Evolutionary conservation across 2,329 filamentous ascomycete species (phyloP), one percentile per base, ranked within the genome.

Genomic region (Fusarium phyllophilum): DNA sequence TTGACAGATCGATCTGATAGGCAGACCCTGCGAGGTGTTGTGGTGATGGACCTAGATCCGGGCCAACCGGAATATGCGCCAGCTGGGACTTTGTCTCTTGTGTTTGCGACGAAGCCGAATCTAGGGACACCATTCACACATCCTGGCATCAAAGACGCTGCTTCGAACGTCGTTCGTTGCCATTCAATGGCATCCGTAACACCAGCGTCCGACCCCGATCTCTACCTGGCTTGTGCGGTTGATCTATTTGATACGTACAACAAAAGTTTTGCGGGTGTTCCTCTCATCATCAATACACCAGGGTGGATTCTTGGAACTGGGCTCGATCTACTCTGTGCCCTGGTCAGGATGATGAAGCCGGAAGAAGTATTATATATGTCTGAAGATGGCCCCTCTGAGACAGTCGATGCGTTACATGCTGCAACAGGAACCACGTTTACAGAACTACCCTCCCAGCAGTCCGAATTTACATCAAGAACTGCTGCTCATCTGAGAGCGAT

Each of bases 51-150:
- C 75, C 85, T 96, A 15, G 93, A 96, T 78, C 92, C 93, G 2
- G 92, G 91, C 0, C 93, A 95, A 77, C 92, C 93, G 6, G 93
- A 95, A 78, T 95, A 92, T 79, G 89, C 89, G 1, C 87, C 91
- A 3, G 89, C 91, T 2, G 93, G 93, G 1, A 90, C 92, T 20
- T 78, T 96, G 26, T 93, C 93, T 4, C 87, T 96, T 8, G 84
- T 91, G 20, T 85, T 89, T 34, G 82, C 95, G 17, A 85, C 83
- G 3, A 81, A 86, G 36, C 89, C 91, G 1, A 90, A 94, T 57
- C 83, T 95, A 10, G 88, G 90, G 0, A 89, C 92, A 2, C 86
- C 92, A 1, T 95, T 93, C 77, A 90, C 90, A 13, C 92, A 93
- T 73, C 87, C 83, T 8, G 77, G 81, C 12, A 70, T 82, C 41